phyloP scores from a whole-genome alignment of 1,284 basidiomycete genomes.

The Papiliotrema nemorosa region DNA sequence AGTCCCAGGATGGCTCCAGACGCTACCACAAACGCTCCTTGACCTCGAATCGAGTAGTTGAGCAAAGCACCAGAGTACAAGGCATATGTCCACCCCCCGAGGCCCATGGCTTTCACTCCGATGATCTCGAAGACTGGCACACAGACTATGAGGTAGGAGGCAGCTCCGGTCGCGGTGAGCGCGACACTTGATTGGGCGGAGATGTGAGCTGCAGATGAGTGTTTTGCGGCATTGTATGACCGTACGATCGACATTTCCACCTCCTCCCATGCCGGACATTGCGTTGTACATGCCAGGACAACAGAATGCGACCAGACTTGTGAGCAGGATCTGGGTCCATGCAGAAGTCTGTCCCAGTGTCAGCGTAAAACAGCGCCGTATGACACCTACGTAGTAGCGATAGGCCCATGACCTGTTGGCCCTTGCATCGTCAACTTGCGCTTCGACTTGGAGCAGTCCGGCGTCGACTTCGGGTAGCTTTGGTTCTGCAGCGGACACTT shows the following conservation, averaged over 20 bases:
- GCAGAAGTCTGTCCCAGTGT: constrained; percentile 2
- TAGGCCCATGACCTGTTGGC: no score
- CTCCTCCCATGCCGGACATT: constrained; percentile 7
- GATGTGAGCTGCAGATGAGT: not conserved
- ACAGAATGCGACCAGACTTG: constrained; percentile 6
- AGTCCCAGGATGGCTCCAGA: constrained; percentile 75
- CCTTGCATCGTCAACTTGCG: no score
- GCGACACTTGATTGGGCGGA: constrained; percentile 2
- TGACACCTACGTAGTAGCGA: no score
- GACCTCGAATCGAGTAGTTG: constrained; percentile 57
- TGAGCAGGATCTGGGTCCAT: constrained; percentile 6
- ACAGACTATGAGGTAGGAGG: constrained; percentile 6
- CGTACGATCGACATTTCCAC: constrained; percentile 9
- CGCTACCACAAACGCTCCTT: constrained; percentile 64
- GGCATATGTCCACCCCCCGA: constrained; percentile 10
- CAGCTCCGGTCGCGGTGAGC: constrained; percentile 3
- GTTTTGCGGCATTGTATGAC: not conserved
- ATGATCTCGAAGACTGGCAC: constrained; percentile 13
- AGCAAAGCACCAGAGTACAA: constrained; percentile 12
- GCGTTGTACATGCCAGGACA: constrained; percentile 12
- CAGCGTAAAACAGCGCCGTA: no score
- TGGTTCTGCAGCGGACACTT: no score
- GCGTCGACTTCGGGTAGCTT: no score
- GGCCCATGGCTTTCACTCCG: constrained; percentile 8
- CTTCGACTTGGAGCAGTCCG: no score